Percentiles rank a stretch among this genome's conserved stretches.
These are phyloP conservation scores for Penicillium sumatraense DNA, from an alignment of 2,329 filamentous ascomycete genomes.

Conservation along the genomic window DNA sequence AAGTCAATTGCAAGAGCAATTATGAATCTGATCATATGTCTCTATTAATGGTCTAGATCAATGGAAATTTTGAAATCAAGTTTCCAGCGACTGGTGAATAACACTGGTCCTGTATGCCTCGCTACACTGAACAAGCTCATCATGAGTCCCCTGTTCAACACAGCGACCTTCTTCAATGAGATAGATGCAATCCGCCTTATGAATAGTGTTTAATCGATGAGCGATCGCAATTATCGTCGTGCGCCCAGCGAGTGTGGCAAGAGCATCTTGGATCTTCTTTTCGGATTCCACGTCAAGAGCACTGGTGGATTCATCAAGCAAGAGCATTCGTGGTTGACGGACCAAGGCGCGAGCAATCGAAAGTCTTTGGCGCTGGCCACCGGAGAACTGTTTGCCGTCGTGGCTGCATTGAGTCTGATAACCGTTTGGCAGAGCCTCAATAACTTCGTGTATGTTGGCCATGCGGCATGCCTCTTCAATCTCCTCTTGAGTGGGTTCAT, in stretches of 20 bases:
- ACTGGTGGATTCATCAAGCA: conserved; percentile 65
- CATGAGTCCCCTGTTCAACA: conserved; percentile 55
- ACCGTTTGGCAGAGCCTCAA: conserved; percentile 64
- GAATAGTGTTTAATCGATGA: conserved; percentile 46
- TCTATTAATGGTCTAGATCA: neutral
- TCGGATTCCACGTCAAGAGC: conserved; percentile 61
- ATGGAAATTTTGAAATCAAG: neutral
- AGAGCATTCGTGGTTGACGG: conserved; percentile 56
- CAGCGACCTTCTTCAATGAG: conserved; percentile 54
- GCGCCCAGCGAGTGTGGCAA: conserved; percentile 34
- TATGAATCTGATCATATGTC: neutral
- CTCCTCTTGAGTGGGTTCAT: conserved; percentile 61
- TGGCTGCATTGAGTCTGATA: conserved; percentile 66
- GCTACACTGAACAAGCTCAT: conserved; percentile 53
- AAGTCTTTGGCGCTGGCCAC: conserved; percentile 63
- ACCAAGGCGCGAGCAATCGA: conserved; percentile 63
- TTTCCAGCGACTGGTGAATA: conserved; percentile 52
- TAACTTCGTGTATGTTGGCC: conserved; percentile 72
- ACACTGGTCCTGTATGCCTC: conserved; percentile 57
- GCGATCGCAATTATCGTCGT: conserved; percentile 47
- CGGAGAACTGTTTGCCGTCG: conserved; percentile 59
- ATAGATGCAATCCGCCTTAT: conserved; percentile 80
- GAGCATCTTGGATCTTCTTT: conserved; percentile 48
- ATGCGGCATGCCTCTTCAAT: conserved; percentile 69
- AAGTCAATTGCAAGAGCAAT: too few species aligned